Percentiles rank a stretch among this genome's conserved stretches.
phyloP scores from a whole-genome alignment of 148 eudicot genomes.

The Cornus florida region DNA sequence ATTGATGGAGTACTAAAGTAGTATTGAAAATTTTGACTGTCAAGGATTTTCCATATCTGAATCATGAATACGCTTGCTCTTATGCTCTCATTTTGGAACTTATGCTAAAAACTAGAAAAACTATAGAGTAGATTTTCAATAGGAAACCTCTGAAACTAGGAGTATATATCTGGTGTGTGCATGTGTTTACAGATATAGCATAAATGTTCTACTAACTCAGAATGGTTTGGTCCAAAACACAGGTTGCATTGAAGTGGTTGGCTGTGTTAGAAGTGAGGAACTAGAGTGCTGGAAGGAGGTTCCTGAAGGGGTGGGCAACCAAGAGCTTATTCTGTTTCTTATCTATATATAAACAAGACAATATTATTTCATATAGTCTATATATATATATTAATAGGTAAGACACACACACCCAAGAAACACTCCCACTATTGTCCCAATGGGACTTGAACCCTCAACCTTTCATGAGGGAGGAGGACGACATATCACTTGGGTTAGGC shows the following conservation, averaged over 20 bases:
- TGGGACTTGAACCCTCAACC: too few relatives aligned
- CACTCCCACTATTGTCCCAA: too few relatives aligned
- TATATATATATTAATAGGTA: too few relatives aligned
- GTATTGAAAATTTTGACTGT: too few relatives aligned
- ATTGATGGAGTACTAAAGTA: too few relatives aligned
- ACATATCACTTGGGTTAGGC: too few relatives aligned
- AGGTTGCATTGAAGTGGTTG: slow-evolving; percentile 91
- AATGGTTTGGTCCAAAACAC: slow-evolving; percentile 13
- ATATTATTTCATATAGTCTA: too few relatives aligned
- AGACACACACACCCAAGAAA: too few relatives aligned
- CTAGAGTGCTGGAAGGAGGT: slow-evolving; percentile 68
- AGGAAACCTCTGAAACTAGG: neutral
- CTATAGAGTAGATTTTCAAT: neutral
- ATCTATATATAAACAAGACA: neutral
- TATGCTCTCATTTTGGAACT: too few relatives aligned
- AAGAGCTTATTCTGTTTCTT: neutral
- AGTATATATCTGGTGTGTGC: neutral
- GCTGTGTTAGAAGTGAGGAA: slow-evolving; percentile 74
- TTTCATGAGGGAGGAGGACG: too few relatives aligned
- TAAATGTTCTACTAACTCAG: neutral
- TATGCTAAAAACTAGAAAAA: neutral
- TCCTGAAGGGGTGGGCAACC: slow-evolving; percentile 62
- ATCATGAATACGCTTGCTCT: too few relatives aligned
- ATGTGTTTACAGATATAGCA: neutral
- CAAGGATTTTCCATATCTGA: too few relatives aligned